Percentiles rank a stretch among this genome's conserved stretches.
Conservation (phyloP, 345 rosid species). For the Lenwebbia sp. region DNA sequence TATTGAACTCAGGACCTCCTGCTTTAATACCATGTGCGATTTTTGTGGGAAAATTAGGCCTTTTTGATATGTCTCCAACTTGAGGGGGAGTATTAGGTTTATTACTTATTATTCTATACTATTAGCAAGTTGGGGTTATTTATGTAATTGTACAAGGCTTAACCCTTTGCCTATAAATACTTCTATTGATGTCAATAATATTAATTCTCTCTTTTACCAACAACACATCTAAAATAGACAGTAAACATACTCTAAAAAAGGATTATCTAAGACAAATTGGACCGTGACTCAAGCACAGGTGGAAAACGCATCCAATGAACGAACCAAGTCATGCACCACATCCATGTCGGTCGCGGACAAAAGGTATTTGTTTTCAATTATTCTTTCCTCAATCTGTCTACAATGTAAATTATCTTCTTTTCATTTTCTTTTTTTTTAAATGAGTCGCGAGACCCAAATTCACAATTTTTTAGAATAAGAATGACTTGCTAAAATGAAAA, state of each 20-base stretch:
- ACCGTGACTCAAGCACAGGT: not conserved
- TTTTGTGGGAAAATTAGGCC: no score
- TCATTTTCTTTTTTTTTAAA: no score
- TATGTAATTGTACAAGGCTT: no score
- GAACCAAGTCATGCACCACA: not conserved
- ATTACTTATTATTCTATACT: no score
- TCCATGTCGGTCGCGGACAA: not conserved
- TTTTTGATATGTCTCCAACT: no score
- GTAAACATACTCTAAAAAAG: not conserved
- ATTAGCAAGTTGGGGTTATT: no score
- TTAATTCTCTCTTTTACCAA: no score
- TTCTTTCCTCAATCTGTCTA: not conserved
- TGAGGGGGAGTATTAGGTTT: no score
- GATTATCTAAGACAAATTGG: not conserved
- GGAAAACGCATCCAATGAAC: not conserved
- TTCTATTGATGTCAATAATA: no score
- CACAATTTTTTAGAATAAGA: not conserved
- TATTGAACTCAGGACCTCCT: no score
- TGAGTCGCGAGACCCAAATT: not conserved
- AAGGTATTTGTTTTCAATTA: not conserved
- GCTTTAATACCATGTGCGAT: no score
- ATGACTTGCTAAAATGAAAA: not conserved
- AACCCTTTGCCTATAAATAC: no score
- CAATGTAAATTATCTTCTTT: not conserved
- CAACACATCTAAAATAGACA: not conserved